These are phyloP conservation scores for Scenedesmus sp. DNA, from an alignment of 163 green algal genomes.

Conservation along the genomic window DNA sequence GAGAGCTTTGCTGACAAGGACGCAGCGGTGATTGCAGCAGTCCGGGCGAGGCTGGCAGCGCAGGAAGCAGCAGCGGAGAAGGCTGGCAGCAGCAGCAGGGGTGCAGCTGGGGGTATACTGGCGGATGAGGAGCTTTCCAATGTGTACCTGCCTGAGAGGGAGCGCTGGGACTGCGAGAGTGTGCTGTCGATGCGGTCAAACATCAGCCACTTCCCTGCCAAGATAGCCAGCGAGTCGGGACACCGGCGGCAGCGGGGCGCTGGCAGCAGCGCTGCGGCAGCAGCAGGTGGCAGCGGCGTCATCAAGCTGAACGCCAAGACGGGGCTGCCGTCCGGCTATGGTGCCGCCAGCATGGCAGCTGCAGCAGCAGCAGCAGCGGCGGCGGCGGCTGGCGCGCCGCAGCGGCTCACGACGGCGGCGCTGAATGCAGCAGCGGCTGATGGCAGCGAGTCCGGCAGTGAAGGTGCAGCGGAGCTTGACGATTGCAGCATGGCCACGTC, in stretches of 20 bases:
- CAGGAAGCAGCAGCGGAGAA: slow-evolving; percentile 31
- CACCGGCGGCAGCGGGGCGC: slow-evolving; percentile 37
- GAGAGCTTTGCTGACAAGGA: slow-evolving; percentile 54
- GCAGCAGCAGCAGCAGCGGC: slow-evolving; percentile 37
- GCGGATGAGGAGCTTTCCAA: slow-evolving; percentile 30
- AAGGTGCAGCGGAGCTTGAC: slow-evolving; percentile 16
- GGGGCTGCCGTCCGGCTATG: slow-evolving; percentile 67
- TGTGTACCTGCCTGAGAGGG: slow-evolving; percentile 29
- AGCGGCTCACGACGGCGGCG: slow-evolving; percentile 19
- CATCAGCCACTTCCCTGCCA: slow-evolving; percentile 47
- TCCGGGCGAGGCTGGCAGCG: slow-evolving; percentile 32
- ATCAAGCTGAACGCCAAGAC: slow-evolving; percentile 78
- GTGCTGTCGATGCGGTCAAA: slow-evolving; percentile 79
- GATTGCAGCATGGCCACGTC: slow-evolving; percentile 22
- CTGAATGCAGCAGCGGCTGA: slow-evolving; percentile 22
- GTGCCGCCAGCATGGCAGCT: slow-evolving; percentile 31
- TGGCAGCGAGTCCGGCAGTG: slow-evolving; percentile 17
- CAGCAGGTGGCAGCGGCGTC: slow-evolving; percentile 30
- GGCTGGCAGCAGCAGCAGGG: slow-evolving; percentile 12
- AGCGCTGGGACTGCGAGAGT: slow-evolving; percentile 91
- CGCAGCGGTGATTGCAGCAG: slow-evolving; percentile 53
- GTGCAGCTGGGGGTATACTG: neutral
- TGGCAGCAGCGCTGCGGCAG: slow-evolving; percentile 20
- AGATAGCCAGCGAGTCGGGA: slow-evolving; percentile 36
- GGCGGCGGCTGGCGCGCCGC: slow-evolving; percentile 9